Base-by-base conservation (phyloP, 129 eudicot species). In the Tanacetum coccineum region DNA sequence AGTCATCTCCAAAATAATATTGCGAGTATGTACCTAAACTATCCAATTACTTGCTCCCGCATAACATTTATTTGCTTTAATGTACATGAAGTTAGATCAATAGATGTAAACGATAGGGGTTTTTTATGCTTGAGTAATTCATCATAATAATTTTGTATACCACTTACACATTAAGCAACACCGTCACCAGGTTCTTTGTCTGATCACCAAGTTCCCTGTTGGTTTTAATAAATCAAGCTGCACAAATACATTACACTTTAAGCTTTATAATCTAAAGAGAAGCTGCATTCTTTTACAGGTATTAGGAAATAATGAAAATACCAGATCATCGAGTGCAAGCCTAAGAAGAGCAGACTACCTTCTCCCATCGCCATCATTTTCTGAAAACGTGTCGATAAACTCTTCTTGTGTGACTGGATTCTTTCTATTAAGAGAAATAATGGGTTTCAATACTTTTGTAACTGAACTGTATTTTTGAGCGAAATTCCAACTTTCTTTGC, bases 261-360 rank as follows among this genome's bases (percentile, higher is more conserved):
- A 32, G 39, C 39, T 32, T 32, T 32, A 32, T 1, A 32, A 32
- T 32, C 1, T 32, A 5, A 32, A 32, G 0, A 32, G 39, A 32
- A 32, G 39, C 9, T 32, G 39, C 39, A 32, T 32, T 32, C 1
- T 30, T 32, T 32, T 5, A 32, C 0, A 32, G 39, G 39, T 32
- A 32, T 54, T 28, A 6, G 30, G 66, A 49, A 57, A 70, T 56
- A 19, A 6, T 70, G 66, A 59, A 61, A 4, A 80, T 87, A 94
- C 99, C 87, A 94, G 97, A 74, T 94, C 99, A 78, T 94, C 99
- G n/a, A 94, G 85, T 68, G 99, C 97, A 71, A 94, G 97, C 83
- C 97, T 83, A 54, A 87, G 97, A 75, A 89, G 90, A 56, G 99
- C 97, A 67, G 95, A 87, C 42, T 84, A 97, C 48, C 85, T 81